Base-by-base conservation (phyloP, 805 yeast species). In the Komagataella ulmi region DNA sequence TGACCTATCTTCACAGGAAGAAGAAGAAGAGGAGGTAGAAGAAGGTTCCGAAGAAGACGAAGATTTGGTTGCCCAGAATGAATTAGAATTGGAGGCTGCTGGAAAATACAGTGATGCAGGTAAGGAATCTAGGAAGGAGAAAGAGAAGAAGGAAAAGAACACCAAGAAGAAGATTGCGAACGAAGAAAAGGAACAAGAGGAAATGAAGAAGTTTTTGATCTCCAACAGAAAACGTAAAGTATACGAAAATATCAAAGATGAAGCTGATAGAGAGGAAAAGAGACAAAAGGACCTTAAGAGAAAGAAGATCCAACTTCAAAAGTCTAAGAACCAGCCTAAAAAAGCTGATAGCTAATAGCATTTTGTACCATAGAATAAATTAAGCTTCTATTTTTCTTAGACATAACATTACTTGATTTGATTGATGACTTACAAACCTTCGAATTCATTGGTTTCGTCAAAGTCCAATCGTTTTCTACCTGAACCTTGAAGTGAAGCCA, bases 191-290 rank as follows among this genome's bases (percentile, higher is more conserved):
- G 90, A 85, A 71, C 97, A 89, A 66, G 87, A 88, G 72, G 93
- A 90, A 58, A 79, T 91, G 73, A 87, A 87, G 74, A 82, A 81
- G 83, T 88, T 89, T 63, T 91, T 93, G 99, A 91, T 93, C 99
- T 79, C 91, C 60, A 89, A 89, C 73, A 93, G 91, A 70, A 96
- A 91, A 72, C 86, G 89, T 75, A 88, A 87, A 68, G 74, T 90
- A 58, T 93, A 93, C 76, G 85, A 85, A 74, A 86, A 86, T 82
- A 88, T 91, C 95, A 93, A 88, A 72, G 83, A 88, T 66, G 91
- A 96, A 54, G 80, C 86, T 60, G 82, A 83, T 54, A 81, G 87
- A 78, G 85, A 87, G 72, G 88, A 86, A 62, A 76, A 76, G 50
- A 81, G 91, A 69, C 79, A 80, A 61, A 85, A 83, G 53, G 77